Evolutionary conservation across 1,139 yeast genomes (phyloP).

Genomic region (Sporopachydermia cereana): DNA sequence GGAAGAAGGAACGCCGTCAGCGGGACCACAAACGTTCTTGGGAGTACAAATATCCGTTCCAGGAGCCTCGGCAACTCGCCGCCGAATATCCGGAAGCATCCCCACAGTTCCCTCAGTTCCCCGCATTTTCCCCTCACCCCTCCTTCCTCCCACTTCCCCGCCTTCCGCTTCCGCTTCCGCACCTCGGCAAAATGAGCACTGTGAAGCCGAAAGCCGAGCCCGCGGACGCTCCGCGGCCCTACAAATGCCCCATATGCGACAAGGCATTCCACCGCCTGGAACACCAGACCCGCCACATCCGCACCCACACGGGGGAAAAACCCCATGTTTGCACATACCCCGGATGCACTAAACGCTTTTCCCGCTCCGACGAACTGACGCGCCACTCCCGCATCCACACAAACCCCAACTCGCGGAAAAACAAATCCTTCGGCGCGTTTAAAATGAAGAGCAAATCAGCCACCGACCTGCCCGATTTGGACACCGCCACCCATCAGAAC

Average conservation of each 20-base stretch:
- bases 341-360: slow-evolving; percentile 76
- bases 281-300: slow-evolving; percentile 87
- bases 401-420: slow-evolving; percentile 57
- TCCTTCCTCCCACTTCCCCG: no score
- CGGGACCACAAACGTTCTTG: no score
- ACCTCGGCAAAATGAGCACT: neutral
- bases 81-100: no score
- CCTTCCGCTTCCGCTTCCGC: neutral
- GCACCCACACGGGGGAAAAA: slow-evolving; percentile 94
- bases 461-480: slow-evolving; percentile 7
- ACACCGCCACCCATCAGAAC: neutral
- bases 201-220: neutral
- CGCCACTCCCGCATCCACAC: slow-evolving; percentile 83
- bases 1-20: no score
- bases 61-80: no score
- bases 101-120: no score
- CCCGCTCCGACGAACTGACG: slow-evolving; percentile 83
- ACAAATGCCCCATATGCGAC: slow-evolving; percentile 83
- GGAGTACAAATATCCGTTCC: no score
- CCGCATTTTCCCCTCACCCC: no score
- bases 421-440: slow-evolving; percentile 6
- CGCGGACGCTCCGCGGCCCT: slow-evolving; percentile 48
- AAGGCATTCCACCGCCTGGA: slow-evolving; percentile 88
- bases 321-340: slow-evolving; percentile 86
- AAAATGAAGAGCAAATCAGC: slow-evolving; percentile 7